phyloP scores from a whole-genome alignment of 805 yeast species.

The Candida wancherniae region DNA sequence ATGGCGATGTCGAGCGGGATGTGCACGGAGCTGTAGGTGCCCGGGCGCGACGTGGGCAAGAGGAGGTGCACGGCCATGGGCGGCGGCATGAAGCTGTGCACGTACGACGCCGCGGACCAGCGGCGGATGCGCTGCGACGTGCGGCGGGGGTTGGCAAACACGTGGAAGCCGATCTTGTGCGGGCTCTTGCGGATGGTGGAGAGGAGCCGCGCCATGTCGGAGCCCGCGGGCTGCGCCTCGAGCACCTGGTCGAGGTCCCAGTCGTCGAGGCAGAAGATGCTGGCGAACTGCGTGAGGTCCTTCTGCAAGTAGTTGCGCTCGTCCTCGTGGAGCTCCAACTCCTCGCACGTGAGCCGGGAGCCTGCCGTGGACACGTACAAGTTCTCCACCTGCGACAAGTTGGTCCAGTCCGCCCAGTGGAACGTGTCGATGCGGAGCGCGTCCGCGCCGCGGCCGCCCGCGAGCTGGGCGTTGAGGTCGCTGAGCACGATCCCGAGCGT shows the following conservation, averaged over 20 bases:
- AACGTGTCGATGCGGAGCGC: slow-evolving; percentile 6
- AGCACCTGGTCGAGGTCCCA: slow-evolving; percentile 11
- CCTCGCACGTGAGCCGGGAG: slow-evolving; percentile 5
- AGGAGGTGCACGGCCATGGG: slow-evolving; percentile 31
- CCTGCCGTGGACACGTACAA: slow-evolving; percentile 3
- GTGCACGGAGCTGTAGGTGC: slow-evolving; percentile 4
- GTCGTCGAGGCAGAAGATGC: slow-evolving; percentile 1
- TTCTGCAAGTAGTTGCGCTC: slow-evolving; percentile 1
- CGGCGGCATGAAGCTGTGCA: slow-evolving; percentile 38
- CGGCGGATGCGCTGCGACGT: slow-evolving; percentile 23
- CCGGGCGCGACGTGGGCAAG: slow-evolving; percentile 16
- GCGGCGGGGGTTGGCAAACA: slow-evolving; percentile 30
- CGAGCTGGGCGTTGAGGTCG: slow-evolving; percentile 12
- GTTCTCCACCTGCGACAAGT: slow-evolving; percentile 8
- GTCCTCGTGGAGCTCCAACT: slow-evolving; percentile 1
- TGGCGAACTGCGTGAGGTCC: slow-evolving; percentile 1
- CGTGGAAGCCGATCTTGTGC: slow-evolving; percentile 34
- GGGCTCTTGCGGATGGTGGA: slow-evolving; percentile 3
- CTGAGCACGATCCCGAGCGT: slow-evolving; percentile 16
- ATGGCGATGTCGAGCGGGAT: slow-evolving; percentile 7
- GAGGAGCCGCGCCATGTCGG: slow-evolving; percentile 20
- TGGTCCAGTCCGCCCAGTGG: slow-evolving; percentile 21
- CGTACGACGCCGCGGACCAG: slow-evolving; percentile 34
- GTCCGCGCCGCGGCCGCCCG: slow-evolving; percentile 4
- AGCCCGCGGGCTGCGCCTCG: slow-evolving; percentile 17